Evolutionary conservation across 495 filamentous ascomycete species (phyloP).

Genomic region (Lichenothelia convexa): DNA sequence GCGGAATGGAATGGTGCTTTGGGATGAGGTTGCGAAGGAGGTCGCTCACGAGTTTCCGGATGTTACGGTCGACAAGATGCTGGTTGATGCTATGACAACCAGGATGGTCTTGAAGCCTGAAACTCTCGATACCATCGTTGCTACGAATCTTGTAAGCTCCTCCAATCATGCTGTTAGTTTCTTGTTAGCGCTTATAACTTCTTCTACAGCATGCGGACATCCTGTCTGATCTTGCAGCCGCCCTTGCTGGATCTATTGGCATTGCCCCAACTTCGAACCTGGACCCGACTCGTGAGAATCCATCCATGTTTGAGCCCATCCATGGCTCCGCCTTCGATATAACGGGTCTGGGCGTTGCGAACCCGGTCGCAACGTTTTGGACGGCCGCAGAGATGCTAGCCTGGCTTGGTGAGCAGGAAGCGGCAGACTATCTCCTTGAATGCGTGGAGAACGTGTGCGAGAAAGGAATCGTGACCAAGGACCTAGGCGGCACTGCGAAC

Average conservation of each 20-base stretch:
- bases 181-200: background rate
- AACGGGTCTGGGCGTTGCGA: constrained; percentile 41
- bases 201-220: constrained; percentile 30
- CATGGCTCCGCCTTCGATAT: constrained; percentile 43
- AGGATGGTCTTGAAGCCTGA: constrained; percentile 37
- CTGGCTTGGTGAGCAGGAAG: constrained; percentile 35
- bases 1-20: constrained; percentile 38
- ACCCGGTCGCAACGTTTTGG: constrained; percentile 46
- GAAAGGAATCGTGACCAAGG: constrained; percentile 29
- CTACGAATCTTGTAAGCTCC: constrained; percentile 29
- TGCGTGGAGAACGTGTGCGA: constrained; percentile 35
- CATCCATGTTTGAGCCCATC: constrained; percentile 40
- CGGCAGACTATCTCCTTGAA: constrained; percentile 28
- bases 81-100: constrained; percentile 41
- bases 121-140: constrained; percentile 36
- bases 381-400: constrained; percentile 39
- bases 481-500: constrained; percentile 30
- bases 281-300: constrained; percentile 32
- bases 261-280: constrained; percentile 39
- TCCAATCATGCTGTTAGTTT: background rate
- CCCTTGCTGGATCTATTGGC: constrained; percentile 36
- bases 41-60: constrained; percentile 33
- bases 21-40: constrained; percentile 32
- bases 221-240: constrained; percentile 36
- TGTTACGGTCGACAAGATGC: constrained; percentile 37